These are phyloP conservation scores for Podaxis sp. DNA, from an alignment of 768 basidiomycete species.

Conservation along the genomic window DNA sequence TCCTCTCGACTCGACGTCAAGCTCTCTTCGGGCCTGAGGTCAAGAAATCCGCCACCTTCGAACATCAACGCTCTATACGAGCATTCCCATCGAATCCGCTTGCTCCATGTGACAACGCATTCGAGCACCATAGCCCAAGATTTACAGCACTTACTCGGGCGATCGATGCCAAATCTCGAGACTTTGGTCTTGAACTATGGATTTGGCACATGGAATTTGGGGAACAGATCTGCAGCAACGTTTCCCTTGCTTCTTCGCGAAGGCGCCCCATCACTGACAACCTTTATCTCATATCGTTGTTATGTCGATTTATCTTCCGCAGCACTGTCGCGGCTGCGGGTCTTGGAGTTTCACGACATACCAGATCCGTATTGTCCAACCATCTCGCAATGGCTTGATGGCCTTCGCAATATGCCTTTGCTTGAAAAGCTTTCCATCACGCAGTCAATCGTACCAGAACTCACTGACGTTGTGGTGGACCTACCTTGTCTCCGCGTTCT, in stretches of 20 bases:
- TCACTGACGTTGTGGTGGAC: not conserved
- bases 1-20: not conserved
- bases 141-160: not conserved
- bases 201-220: not conserved
- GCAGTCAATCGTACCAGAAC: not conserved
- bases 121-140: not conserved
- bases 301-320: not conserved
- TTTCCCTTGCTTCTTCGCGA: not conserved
- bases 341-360: slow-evolving; percentile 3
- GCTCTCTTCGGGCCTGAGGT: slow-evolving; percentile 3
- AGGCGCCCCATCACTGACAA: not conserved
- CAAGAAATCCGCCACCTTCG: not conserved
- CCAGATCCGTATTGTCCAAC: not conserved
- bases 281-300: not conserved
- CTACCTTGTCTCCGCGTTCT: not conserved
- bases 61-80: not conserved
- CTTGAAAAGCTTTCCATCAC: slow-evolving; percentile 4
- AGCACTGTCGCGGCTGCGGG: not conserved
- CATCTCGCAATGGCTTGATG: not conserved
- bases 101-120: slow-evolving; percentile 1
- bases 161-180: not conserved
- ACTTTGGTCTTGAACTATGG: slow-evolving; percentile 8
- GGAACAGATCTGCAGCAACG: not conserved
- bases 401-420: not conserved
- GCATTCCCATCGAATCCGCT: not conserved